phyloP scores from a whole-genome alignment of 176 grass and related monocot species.

The Triticum urartu region DNA sequence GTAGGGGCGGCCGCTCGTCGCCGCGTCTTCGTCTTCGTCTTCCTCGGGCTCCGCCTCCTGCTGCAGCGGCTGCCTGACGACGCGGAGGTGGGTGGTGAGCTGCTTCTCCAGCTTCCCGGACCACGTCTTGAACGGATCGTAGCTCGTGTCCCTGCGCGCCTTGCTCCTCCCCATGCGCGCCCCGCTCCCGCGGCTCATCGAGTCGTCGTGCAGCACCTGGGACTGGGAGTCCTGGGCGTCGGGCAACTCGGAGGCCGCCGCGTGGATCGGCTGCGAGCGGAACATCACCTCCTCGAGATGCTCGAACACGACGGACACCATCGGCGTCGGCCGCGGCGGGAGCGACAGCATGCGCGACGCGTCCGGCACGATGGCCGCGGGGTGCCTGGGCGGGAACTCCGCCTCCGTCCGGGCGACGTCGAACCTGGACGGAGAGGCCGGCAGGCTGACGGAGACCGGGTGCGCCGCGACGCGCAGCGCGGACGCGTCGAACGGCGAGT shows the following conservation, averaged over 20 bases:
- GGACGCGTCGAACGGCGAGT: conserved; percentile 18
- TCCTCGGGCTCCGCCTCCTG: conserved; percentile 16
- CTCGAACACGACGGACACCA: conserved; percentile 6
- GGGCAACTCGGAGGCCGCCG: background rate
- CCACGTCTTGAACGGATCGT: conserved; percentile 91
- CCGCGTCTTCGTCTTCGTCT: background rate
- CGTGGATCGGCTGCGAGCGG: conserved; percentile 65
- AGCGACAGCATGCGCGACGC: background rate
- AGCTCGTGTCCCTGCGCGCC: conserved; percentile 53
- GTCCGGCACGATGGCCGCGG: background rate
- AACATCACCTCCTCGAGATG: conserved; percentile 49
- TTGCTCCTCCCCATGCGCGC: conserved; percentile 8
- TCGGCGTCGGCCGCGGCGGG: background rate
- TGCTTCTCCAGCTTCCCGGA: conserved; percentile 81
- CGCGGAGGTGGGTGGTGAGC: conserved; percentile 61
- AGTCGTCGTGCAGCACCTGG: conserved; percentile 33
- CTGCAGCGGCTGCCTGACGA: conserved; percentile 14
- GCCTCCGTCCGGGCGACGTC: background rate
- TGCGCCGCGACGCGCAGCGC: conserved; percentile 26
- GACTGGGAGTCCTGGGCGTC: background rate
- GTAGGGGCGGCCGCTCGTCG: background rate
- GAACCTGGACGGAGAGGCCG: conserved; percentile 57
- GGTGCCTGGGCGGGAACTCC: conserved; percentile 1
- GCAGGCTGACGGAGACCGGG: conserved; percentile 73
- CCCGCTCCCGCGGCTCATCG: background rate